Evolutionary conservation across 1,284 basidiomycete species (phyloP), one percentile per base, ranked within the genome.

Genomic region (Austroboletus niveus): DNA sequence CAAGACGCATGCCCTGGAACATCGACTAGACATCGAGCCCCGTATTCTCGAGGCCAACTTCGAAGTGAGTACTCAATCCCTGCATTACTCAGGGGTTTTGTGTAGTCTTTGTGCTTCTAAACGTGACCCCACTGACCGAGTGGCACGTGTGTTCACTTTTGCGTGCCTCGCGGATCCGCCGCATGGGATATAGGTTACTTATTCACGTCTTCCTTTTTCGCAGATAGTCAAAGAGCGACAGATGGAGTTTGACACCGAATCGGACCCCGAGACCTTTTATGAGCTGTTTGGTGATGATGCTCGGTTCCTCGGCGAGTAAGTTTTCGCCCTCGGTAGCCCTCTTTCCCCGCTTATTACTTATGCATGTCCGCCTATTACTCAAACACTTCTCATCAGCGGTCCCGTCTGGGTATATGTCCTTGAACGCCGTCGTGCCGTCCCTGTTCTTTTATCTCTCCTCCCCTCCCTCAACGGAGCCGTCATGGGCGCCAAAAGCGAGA

Each of bases 351-450:
- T 45, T 49, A 53, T 36, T 53, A 54, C 44, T 46, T 38, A 41
- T 8, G 35, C 17, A 36, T 36, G 24, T 17, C 41, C 43, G 15
- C 24, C 17, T 36, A 47, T 53, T 48, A 46, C 47, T 32, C 32
- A 51, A 47, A 42, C 41, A 9, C 10, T 11, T 32, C 15, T 42
- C 45, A 50, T 45, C 55, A 90, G 88, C 60, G 89, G 87, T 51
- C 85, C 89, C 17, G 87, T 90, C 27, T 90, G 89, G 87, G 87
- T 92, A 22, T 92, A 90, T 69, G 85, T 92, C 41, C 82, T 92
- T 54, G 89, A 90, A 64, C 81, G 88, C 40, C 76, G 84, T 46
- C 81, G 85, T 41, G 85, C 89, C 14, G 84, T 91, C 42, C 81
- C 89, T 67, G 85, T 89, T 48, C 85, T 85, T 78, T 73, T 80